Evolutionary conservation across 345 rosid genomes (phyloP), one percentile per base, ranked within the genome.

Genomic region (Euclidium syriacum): DNA sequence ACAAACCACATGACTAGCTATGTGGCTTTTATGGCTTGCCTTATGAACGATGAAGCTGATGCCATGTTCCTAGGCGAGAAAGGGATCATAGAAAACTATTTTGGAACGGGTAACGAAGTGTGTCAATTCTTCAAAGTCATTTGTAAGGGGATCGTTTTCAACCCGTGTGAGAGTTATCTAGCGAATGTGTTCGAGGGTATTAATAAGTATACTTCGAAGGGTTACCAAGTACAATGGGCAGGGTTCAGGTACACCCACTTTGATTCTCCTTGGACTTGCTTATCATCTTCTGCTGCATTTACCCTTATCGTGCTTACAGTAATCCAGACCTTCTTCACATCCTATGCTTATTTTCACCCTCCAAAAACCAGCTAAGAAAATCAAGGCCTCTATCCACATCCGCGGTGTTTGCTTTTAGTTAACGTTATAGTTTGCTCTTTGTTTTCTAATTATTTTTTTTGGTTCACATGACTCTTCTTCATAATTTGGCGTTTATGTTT

Each of bases 71-170:
- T 84, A 3, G 36, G 69, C 5, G 7, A 29, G 5, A 29, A 9
- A 29, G 33, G 33, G 5, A 29, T 29, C 8, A 9, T 29, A 29
- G 33, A 29, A 9, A 29, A 9, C 8, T 29, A 5, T 3, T 29
- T 9, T 1, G 11, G 78, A 83, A 7, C 49, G 70, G 23, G 64
- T 84, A 4, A 44, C 79, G 8, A 74, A 81, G 76, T 79, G 11
- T 67, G 68, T 4, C 38, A 68, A 8, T 81, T 84, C 73, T 71
- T 84, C 57, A 77, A 67, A 44, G 44, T 73, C 5, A 52, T 78
- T 0, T 70, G 84, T 1, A 73, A 78, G 48, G 85, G 81, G 3
- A 76, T 79, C 3, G 74, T 59, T 5, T 78, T 77, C 4, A 80
- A 80, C 22, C 65, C 79, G 1, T 47, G 73, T 29, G 44, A 25